Evolutionary conservation across 1,139 yeast genomes (phyloP).

Genomic region (Insectozyma bohioensis): DNA sequence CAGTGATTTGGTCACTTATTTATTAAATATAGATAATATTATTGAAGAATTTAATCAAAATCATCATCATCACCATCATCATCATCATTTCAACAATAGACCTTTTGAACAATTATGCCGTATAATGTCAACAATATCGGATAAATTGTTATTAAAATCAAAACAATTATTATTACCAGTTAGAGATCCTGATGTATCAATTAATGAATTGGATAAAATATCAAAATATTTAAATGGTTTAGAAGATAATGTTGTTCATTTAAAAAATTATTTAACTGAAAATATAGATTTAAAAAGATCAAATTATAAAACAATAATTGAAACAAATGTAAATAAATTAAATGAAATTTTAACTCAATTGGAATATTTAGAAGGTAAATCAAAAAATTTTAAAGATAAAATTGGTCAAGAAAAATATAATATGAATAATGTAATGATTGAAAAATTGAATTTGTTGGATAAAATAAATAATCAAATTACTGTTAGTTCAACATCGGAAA

Average conservation of each 20-base stretch:
- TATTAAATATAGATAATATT: slow-evolving; percentile 35
- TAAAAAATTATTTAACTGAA: slow-evolving; percentile 12
- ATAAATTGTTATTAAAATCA: slow-evolving; percentile 9
- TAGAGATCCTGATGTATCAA: slow-evolving; percentile 7
- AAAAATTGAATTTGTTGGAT: slow-evolving; percentile 35
- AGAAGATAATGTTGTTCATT: slow-evolving; percentile 8
- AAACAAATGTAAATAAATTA: slow-evolving; percentile 28
- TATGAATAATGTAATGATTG: slow-evolving; percentile 28
- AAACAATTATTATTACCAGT: slow-evolving; percentile 7
- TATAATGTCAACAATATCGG: slow-evolving; percentile 11
- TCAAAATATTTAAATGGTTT: slow-evolving; percentile 13
- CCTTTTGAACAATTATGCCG: slow-evolving; percentile 11
- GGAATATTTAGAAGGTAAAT: slow-evolving; percentile 27
- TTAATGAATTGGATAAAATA: slow-evolving; percentile 11
- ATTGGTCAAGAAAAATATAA: slow-evolving; percentile 28
- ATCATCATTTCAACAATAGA: slow-evolving; percentile 2
- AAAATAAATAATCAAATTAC: slow-evolving; percentile 27
- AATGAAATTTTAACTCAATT: slow-evolving; percentile 28
- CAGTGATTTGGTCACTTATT: slow-evolving; percentile 29
- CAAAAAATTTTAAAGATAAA: slow-evolving; percentile 23
- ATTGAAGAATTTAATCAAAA: slow-evolving; percentile 18
- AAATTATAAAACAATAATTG: slow-evolving; percentile 28
- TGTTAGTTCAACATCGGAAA: slow-evolving; percentile 24
- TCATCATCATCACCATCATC: slow-evolving; percentile 14
- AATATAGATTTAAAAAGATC: slow-evolving; percentile 19